Conservation (phyloP, 2,329 filamentous ascomycete species). For the Biscogniauxia marginata region DNA sequence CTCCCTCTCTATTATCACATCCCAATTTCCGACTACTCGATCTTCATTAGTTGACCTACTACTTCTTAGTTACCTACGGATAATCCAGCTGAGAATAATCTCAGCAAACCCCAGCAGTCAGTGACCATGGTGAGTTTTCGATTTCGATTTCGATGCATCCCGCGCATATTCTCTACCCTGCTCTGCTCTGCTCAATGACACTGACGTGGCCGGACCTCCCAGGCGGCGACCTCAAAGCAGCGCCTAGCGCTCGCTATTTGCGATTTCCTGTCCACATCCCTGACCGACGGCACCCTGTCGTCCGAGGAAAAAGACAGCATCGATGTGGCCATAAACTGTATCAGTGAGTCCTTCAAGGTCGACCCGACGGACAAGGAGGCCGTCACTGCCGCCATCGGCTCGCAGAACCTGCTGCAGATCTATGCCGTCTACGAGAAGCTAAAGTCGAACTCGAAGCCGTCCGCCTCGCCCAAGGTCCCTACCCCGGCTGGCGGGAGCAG, state of each 20-base stretch:
- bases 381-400: slow-evolving; percentile 73
- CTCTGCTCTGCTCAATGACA: background rate
- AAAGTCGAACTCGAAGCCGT: slow-evolving; percentile 53
- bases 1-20: background rate
- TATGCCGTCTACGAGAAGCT: slow-evolving; percentile 97
- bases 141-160: too few relatives aligned
- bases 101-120: background rate
- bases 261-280: slow-evolving; percentile 84
- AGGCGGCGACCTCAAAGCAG: slow-evolving; percentile 61
- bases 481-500: slow-evolving; percentile 30
- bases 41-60: background rate
- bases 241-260: slow-evolving; percentile 95
- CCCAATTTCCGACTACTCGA: too few relatives aligned
- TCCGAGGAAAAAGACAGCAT: slow-evolving; percentile 90
- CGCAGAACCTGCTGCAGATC: slow-evolving; percentile 85
- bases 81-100: background rate
- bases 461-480: slow-evolving; percentile 38
- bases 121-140: slow-evolving; percentile 4
- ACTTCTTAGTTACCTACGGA: background rate
- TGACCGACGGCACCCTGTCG: slow-evolving; percentile 83
- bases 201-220: background rate
- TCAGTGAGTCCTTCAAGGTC: slow-evolving; percentile 92
- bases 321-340: slow-evolving; percentile 92
- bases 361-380: slow-evolving; percentile 75
- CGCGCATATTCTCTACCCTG: background rate